Evolutionary conservation across 2,329 filamentous ascomycete genomes (phyloP), one percentile per base, ranked within the genome.

Genomic region (Colletotrichum caudatum): DNA sequence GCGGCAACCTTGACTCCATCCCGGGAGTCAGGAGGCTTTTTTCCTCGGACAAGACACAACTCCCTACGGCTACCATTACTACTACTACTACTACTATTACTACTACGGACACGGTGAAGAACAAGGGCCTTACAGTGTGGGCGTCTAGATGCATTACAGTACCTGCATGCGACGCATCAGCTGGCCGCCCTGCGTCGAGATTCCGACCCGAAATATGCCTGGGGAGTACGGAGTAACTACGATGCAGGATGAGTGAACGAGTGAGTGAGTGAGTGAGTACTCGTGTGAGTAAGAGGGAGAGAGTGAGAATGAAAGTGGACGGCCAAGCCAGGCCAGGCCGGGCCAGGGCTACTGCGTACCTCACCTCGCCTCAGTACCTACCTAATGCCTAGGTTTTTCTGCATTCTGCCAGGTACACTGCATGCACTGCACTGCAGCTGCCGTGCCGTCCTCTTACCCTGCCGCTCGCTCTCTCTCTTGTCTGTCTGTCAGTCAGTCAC

Each of bases 131-230:
- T 54, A 71, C 69, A 64, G 69, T 71, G 69, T 59, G 65, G 20
- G 39, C 11, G 35, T 14, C 37, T 51, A 53, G 58, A 66, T 67
- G 60, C 67, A 67, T 68, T 71, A 67, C 68, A 67, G 71, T 71
- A 71, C 68, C 71, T 73, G 71, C 71, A 73, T 73, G 71, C 68
- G 64, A 71, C 63, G 56, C 70, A n/a, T 54, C 50, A 72, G 48
- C 66, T 58, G 26, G 66, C 66, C 70, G 66, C 66, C 70, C 70
- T 69, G 69, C 65, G 50, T 53, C 65, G 16, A 71, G 51, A 59
- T 71, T 64, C 53, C 65, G 59, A 64, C 65, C 64, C 41, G 41
- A 44, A 6, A 11, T 18, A 48, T 62, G 68, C 44, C 64, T 57
- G n/a, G 46, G 11, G 41, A 50, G 18, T 6, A 14, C 23, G 44